phyloP scores from a whole-genome alignment of 2,329 filamentous ascomycete species.

The Sporothrix phasma region DNA sequence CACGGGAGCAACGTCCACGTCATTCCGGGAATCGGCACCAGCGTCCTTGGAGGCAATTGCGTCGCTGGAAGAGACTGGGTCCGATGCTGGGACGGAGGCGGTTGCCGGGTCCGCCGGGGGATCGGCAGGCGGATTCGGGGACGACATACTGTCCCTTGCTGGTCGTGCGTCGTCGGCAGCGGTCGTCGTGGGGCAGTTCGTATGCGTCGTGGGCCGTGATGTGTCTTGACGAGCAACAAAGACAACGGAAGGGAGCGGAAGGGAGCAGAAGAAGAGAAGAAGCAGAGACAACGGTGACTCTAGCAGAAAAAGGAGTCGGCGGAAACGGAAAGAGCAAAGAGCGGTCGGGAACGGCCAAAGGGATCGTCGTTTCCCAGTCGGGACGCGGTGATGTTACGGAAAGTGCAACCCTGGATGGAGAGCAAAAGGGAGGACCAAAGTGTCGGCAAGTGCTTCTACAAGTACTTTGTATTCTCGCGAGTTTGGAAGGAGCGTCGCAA shows the following conservation, averaged over 20 bases:
- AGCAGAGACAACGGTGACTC: neutral
- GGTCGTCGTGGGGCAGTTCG: neutral
- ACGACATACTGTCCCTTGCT: constrained; percentile 1
- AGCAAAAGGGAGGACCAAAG: neutral
- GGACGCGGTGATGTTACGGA: constrained; percentile 7
- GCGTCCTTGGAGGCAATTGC: constrained; percentile 33
- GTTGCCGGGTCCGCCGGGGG: neutral
- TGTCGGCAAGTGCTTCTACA: neutral
- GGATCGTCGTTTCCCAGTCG: neutral
- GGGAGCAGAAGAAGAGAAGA: too few species aligned
- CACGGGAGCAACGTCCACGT: constrained; percentile 11
- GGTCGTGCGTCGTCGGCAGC: neutral
- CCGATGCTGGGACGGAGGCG: constrained; percentile 40
- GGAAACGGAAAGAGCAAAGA: neutral
- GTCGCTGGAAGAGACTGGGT: constrained; percentile 31
- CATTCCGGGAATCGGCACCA: neutral
- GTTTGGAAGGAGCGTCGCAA: neutral
- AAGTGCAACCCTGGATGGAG: neutral
- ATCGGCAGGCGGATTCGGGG: neutral
- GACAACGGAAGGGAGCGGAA: too few species aligned
- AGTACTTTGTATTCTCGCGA: neutral
- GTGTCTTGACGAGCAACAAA: neutral
- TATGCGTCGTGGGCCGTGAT: neutral
- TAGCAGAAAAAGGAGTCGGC: neutral
- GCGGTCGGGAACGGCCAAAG: constrained; percentile 1